Conservation (phyloP, 139 green algal species). For the Coccomyxa sp. region DNA sequence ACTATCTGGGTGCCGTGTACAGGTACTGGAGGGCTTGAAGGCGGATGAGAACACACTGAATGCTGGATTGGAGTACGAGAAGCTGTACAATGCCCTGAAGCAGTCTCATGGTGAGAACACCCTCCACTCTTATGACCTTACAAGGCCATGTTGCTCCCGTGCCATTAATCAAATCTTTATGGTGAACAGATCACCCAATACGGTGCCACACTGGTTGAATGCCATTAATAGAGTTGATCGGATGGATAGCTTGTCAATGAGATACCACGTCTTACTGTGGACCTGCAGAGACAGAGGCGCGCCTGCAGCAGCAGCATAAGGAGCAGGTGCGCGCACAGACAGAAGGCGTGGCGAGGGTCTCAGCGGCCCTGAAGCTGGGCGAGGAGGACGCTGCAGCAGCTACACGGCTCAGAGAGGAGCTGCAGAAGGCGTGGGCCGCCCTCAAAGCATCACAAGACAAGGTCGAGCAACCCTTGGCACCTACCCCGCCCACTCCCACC, state of each 20-base stretch:
- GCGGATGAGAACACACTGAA: too few species aligned
- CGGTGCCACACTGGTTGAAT: too few species aligned
- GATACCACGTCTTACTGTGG: too few species aligned
- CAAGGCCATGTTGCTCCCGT: not conserved
- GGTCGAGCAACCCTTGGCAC: constrained; percentile 11
- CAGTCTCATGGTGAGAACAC: constrained; percentile 54
- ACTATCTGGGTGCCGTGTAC: too few species aligned
- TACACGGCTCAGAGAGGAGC: constrained; percentile 81
- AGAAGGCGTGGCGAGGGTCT: constrained; percentile 82
- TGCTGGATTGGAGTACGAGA: too few species aligned
- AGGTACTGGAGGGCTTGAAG: too few species aligned
- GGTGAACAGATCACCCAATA: not conserved
- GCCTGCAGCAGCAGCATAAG: constrained; percentile 79
- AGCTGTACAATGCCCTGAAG: too few species aligned
- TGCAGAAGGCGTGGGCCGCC: constrained; percentile 91
- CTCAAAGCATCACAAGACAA: constrained; percentile 85
- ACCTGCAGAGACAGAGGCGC: constrained; percentile 75
- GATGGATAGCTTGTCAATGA: not conserved
- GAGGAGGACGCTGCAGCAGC: constrained; percentile 90
- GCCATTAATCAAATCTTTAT: not conserved
- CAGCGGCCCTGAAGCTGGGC: constrained; percentile 83
- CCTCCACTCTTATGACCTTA: constrained; percentile 88
- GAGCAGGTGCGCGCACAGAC: constrained; percentile 90
- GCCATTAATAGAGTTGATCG: not conserved
- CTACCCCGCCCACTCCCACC: not conserved